Percentiles rank a stretch among this genome's conserved stretches.
phyloP scores from a whole-genome alignment of 2,329 filamentous ascomycete genomes.

The Davidsoniella virescens region DNA sequence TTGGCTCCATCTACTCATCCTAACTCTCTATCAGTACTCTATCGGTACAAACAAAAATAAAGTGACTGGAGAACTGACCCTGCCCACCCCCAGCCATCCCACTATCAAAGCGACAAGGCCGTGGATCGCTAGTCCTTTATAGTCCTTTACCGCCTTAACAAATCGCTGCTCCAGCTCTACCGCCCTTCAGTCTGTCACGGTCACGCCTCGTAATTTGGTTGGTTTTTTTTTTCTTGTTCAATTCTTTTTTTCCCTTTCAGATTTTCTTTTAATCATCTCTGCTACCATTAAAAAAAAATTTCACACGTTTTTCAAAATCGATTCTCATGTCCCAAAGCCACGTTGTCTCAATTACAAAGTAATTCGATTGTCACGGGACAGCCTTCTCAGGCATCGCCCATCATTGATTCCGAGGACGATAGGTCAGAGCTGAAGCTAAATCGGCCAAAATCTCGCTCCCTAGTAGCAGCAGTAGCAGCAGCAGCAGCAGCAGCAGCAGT shows the following conservation, averaged over 20 bases:
- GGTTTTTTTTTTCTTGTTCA: neutral
- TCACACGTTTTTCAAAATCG: neutral
- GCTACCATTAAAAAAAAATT: neutral
- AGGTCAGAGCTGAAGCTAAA: neutral
- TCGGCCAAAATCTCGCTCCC: conserved; percentile 3
- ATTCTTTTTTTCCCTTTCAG: neutral
- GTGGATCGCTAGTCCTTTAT: neutral
- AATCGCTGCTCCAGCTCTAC: neutral
- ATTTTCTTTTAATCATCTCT: neutral
- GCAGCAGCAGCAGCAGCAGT: conserved; percentile 7
- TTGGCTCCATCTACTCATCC: too few species aligned
- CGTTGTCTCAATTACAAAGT: conserved; percentile 23
- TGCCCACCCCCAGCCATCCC: conserved; percentile 1
- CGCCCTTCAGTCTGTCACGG: neutral
- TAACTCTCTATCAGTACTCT: too few species aligned
- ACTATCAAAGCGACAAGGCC: conserved; percentile 2
- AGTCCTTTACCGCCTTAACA: conserved; percentile 1
- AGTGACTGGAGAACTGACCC: too few species aligned
- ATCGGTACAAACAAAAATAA: too few species aligned
- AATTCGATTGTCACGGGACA: conserved; percentile 6
- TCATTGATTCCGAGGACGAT: neutral
- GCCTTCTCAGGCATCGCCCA: conserved; percentile 11
- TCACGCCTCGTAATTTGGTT: neutral
- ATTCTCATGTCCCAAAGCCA: conserved; percentile 22
- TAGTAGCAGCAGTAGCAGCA: conserved; percentile 6